Base-by-base conservation (phyloP, 208 protist genomes). In the Herpetomonas tarakana region DNA sequence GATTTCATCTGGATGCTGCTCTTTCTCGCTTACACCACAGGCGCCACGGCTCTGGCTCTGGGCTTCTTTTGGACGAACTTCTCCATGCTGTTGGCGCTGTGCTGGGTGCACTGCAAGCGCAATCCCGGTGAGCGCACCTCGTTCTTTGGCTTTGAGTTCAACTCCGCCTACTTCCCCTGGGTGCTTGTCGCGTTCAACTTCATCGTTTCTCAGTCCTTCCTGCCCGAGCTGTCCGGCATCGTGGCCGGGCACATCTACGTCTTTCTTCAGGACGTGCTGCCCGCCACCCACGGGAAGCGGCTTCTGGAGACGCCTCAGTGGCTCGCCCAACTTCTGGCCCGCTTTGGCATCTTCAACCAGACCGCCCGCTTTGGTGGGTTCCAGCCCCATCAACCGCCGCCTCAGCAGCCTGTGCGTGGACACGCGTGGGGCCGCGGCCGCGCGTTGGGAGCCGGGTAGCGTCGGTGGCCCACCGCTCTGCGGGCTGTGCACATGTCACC, bases 51-150 rank as follows among this genome's bases (percentile, higher is more conserved):
- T 11, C 44, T 85, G 6, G 44, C 73, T 14, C 52, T 91, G 3
- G 54, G 64, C 11, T 29, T 91, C 6, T 69, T 73, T 26, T 52
- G 88, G 30, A 81, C 76, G 3, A 87, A 82, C 55, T 83, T 78
- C 59, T 70, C 78, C 21, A 52, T 95, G 27, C 55, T 80, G 18
- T 87, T 93, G 75, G 60, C 82, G 2, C 72, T 96, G 19, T 91
- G 85, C 63, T 96, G 91, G 88, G 72, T 93, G n/a, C 92, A 88
- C 55, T 96, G 87, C 76, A 92, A 91, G 67, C 84, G 91, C 21
- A 75, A 94, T 62, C 77, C 83, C 0, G 71, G 78, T 47, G 41
- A 77, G 39, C 60, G 60, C 21, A 69, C 93, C 30, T 72, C 65
- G 2, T 62, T 96, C 22, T 94, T 89, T 55, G 76, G 75, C 26